Evolutionary conservation across 2,329 filamentous ascomycete species (phyloP), one percentile per base, ranked within the genome.

Genomic region (Penicillium freii): DNA sequence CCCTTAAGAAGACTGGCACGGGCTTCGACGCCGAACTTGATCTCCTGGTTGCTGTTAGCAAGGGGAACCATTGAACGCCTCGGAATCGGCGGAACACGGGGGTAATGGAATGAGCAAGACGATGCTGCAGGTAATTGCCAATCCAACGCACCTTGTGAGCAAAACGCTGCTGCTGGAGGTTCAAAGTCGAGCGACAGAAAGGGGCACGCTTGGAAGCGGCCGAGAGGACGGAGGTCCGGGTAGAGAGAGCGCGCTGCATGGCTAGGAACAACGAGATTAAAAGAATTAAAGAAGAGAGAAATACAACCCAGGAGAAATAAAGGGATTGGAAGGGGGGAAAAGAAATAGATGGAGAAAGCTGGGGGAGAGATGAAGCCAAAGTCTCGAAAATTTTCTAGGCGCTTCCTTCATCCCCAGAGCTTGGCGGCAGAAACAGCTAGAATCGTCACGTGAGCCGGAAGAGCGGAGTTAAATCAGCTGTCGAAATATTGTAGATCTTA

Each of bases 11-110:
- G 87, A 68, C 91, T 77, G 71, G 92, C 92, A 75, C 94, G 89
- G 70, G 82, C 94, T 77, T 99, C 94, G 64, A 97, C 93, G 73
- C 94, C 94, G 68, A 99, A 99, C 82, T 96, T 97, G 76, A 99
- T 86, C 77, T 99, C 94, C 92, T 97, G 66, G 56, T 66, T 44
- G 66, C 51, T 49, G 68, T 78, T 54, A 78, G 73, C 48, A 62
- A 55, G 51, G 56, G 61, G 57, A 46, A 43, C 44, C 21, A 49
- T n/a, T 13, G 36, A 38, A 27, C 9, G 23, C 54, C 58, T 69
- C 62, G 69, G 65, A 57, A 64, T 52, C 8, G 55, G 62, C 65
- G 58, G 66, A 62, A 60, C 21, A 44, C 55, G 38, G n/a, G 57
- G 44, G 45, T 50, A 54, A 54, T 13, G 10, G 40, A 43, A 38